Evolutionary conservation across 192 early-diverging fungal species (phyloP), one percentile per base, ranked within the genome.

Genomic region (Podila epicladia): DNA sequence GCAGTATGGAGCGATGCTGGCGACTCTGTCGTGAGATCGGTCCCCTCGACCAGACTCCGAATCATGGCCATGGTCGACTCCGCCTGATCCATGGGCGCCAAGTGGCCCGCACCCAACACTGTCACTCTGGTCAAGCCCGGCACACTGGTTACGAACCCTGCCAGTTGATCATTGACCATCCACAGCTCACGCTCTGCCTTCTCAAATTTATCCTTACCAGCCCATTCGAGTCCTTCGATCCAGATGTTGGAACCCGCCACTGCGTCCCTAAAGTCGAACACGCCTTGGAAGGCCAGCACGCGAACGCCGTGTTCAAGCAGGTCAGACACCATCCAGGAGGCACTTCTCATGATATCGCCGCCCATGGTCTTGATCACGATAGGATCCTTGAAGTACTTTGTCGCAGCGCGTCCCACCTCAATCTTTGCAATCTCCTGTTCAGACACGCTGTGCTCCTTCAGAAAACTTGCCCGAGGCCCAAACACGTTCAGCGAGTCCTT

Each of bases 251-350:
- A 90, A 1, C 88, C 89, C 19, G 89, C 72, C 17, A 92, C 85
- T 6, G 91, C 95, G 65, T 96, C 95, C 50, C 95, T 87, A 72
- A 92, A 94, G 84, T 96, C 95, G 83, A 94, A 94, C 59, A 95
- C 87, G 6, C 92, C 95, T 80, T 96, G 95, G 70, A 80, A 93
- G 9, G 93, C 84, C 31, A 93, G 62, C 26, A 94, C 90, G 5
- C 73, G 66, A 68, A 87, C 87, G 4, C 70, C 71, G 29, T 76
- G 71, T 53, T 89, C 82, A 31, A 96, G 77, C 29, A 96, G 74
- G 9, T 73, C 33, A 0, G 84, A 84, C 5, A 95, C 85, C 62
- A 90, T 79, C 33, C 84, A 84, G 32, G 86, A 85, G 9, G 88
- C 65, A 32, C 85, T 84, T 62, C 89, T 90, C 91, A 93, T 93